phyloP scores from a whole-genome alignment of 1,284 basidiomycete genomes.

The Fomitiporia mediterranea region DNA sequence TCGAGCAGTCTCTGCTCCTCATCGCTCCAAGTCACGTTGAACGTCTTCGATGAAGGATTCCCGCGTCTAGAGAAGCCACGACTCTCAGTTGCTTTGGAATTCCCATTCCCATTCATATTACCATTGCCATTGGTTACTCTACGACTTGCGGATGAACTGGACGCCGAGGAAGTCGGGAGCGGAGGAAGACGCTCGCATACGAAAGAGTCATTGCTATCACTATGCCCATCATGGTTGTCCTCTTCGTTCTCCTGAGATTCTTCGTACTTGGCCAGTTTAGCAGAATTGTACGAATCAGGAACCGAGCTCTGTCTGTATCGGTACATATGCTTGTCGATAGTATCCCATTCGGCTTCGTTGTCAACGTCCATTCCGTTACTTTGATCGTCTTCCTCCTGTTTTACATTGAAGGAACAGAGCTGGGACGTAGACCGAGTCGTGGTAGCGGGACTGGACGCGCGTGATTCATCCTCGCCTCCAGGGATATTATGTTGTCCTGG shows the following conservation, averaged over 20 bases:
- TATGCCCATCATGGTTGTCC: neutral
- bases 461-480: neutral
- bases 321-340: neutral
- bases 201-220: slow-evolving; percentile 4
- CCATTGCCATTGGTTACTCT: neutral
- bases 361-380: neutral
- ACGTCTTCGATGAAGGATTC: slow-evolving; percentile 53
- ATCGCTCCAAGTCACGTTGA: slow-evolving; percentile 71
- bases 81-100: neutral
- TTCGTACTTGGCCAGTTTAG: neutral
- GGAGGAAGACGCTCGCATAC: slow-evolving; percentile 1
- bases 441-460: slow-evolving; percentile 7
- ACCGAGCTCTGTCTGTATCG: neutral
- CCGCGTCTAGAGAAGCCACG: neutral
- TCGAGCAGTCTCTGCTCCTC: slow-evolving; percentile 73
- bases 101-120: neutral
- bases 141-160: neutral
- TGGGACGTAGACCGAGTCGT: neutral
- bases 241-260: neutral
- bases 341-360: neutral
- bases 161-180: neutral
- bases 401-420: neutral
- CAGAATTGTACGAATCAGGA: neutral
- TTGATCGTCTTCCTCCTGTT: slow-evolving; percentile 9
- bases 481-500: no score